A percentile compares a stretch with the other conserved stretches of the same genome.
Evolutionary conservation across 2,329 filamentous ascomycete species (phyloP).

Genomic region (Beauveria rudraprayagi): DNA sequence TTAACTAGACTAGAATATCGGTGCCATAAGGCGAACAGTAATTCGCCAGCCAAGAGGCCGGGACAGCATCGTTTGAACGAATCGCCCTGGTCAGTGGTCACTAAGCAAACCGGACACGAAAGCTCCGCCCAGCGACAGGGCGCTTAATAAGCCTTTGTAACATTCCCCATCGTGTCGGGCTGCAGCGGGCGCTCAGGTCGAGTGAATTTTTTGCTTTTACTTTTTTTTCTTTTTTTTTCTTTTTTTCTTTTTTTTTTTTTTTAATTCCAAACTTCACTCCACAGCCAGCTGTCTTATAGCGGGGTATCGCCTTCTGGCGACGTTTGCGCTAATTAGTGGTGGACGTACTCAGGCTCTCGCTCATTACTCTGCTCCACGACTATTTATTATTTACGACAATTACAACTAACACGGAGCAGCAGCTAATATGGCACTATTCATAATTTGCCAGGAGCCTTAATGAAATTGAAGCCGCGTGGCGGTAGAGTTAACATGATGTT

Average conservation of each 20-base stretch:
- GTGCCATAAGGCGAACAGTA: neutral
- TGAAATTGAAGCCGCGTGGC: neutral
- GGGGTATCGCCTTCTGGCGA: neutral
- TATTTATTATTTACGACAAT: no score
- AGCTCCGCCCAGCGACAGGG: constrained; percentile 2
- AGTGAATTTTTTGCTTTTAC: neutral
- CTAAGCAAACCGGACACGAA: neutral
- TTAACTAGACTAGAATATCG: neutral
- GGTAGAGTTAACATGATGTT: neutral
- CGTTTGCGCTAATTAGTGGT: neutral
- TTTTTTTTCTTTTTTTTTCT: neutral
- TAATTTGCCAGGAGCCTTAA: neutral
- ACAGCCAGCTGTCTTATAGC: neutral
- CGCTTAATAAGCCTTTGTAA: neutral
- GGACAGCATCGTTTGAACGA: neutral
- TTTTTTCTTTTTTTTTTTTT: neutral
- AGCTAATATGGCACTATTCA: neutral
- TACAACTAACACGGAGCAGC: neutral
- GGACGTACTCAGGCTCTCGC: neutral
- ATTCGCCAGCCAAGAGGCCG: neutral
- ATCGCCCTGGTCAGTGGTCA: neutral
- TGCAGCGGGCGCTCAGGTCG: neutral
- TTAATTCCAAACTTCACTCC: neutral
- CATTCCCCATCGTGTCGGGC: neutral
- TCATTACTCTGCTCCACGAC: neutral